Conservation (phyloP, 768 basidiomycete genomes). For the Sarcodon sp. region DNA sequence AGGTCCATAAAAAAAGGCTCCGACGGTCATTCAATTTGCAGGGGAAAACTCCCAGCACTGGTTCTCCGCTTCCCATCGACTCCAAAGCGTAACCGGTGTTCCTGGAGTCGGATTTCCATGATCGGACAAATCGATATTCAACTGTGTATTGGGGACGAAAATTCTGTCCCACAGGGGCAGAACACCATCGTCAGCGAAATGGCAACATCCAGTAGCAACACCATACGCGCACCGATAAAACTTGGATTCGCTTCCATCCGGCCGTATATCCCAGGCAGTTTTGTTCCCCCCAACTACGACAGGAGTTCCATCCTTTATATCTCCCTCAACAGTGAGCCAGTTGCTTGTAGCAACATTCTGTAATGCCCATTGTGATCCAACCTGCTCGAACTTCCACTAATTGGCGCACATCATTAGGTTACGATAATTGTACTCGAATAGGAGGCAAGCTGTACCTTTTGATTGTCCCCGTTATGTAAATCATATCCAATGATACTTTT, state of each 20-base stretch:
- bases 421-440: not conserved
- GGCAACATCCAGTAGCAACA: not conserved
- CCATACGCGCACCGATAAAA: slow-evolving; percentile 26
- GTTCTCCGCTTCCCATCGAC: slow-evolving; percentile 32
- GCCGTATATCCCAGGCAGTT: slow-evolving; percentile 37
- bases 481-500: slow-evolving; percentile 36
- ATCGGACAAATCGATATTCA: slow-evolving; percentile 33
- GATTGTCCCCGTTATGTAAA: slow-evolving; percentile 30
- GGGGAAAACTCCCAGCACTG: slow-evolving; percentile 35
- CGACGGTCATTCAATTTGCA: too few species aligned
- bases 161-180: slow-evolving; percentile 19
- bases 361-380: slow-evolving; percentile 23
- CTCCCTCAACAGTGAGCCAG: slow-evolving; percentile 28
- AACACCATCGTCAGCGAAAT: not conserved
- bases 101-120: slow-evolving; percentile 32
- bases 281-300: slow-evolving; percentile 24
- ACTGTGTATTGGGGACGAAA: slow-evolving; percentile 27
- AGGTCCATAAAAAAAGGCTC: too few species aligned
- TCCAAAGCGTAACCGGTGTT: slow-evolving; percentile 34
- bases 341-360: slow-evolving; percentile 25
- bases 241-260: slow-evolving; percentile 24
- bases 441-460: slow-evolving; percentile 22
- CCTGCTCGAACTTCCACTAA: slow-evolving; percentile 28
- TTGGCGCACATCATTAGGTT: not conserved
- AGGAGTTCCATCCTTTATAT: slow-evolving; percentile 12